Evolutionary conservation across 345 rosid species (phyloP), one percentile per base, ranked within the genome.

Genomic region (Jatropha curcas): DNA sequence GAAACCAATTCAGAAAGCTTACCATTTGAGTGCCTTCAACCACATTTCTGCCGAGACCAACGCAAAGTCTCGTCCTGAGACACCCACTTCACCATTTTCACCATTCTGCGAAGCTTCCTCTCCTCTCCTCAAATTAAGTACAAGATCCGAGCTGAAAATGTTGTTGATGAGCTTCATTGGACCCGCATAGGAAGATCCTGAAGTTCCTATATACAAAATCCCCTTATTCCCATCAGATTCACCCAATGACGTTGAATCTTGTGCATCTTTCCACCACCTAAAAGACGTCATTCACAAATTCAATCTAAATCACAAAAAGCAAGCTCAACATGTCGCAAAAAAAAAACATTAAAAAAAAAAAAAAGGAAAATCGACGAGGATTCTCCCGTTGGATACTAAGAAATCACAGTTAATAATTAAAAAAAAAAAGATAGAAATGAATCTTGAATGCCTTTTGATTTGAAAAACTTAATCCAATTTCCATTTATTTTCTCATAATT

Each of bases 261-360:
- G 86, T 3, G 97, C 93, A 78, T 88, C 97, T 76, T 83, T 91
- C 99, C 98, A 93, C 99, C 99, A 93, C 89, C 99, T 95, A 59
- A 59, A 58, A n/a, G 43, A 58, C 64, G 68, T 52, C 50, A 75
- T 48, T 64, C 68, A 78, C 58, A 34, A 25, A 50, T 4, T 62
- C 25, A 65, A 48, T 68, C 74, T n/a, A 30, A 73, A 68, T 60
- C 20, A 41, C 64, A 45, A 30, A 60, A 72, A 60, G 74, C 79
- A 28, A 27, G 35, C 24, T 12, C 57, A 3, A 28, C 59, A 52
- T 14, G 48, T 56, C 67, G 35, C 19, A 48, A 56, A 64, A 30
- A 56, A 64, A 30, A 25, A 41, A 52, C 16, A 17, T 5, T 20
- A 33, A 4, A 11, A 30, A 31, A 37, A 51, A 33, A 51, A n/a